Percentiles rank a stretch among this genome's conserved stretches.
Conservation (phyloP, 257 asterid species). For the Coffea eugenioides region DNA sequence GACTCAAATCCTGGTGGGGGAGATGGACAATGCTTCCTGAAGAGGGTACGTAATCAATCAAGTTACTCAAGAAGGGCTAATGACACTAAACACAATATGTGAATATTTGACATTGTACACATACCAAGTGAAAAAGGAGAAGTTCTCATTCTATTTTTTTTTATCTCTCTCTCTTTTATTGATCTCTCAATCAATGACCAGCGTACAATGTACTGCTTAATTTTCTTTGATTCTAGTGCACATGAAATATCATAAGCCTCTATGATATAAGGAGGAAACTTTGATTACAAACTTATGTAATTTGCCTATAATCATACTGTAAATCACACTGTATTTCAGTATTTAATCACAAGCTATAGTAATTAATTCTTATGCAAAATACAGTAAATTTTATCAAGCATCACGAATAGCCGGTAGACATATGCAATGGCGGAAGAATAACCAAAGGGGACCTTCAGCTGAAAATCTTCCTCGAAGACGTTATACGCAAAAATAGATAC, state of each 20-base stretch:
- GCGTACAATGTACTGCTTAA: not conserved
- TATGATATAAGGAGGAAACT: not conserved
- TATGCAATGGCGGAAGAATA: too few species aligned
- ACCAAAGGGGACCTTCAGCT: too few species aligned
- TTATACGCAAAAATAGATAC: too few species aligned
- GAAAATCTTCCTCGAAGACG: too few species aligned
- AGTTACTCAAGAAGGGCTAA: too few species aligned
- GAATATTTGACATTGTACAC: not conserved
- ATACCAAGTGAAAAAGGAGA: not conserved
- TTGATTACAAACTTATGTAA: not conserved
- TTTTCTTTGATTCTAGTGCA: slow-evolving; percentile 2
- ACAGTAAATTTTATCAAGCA: not conserved
- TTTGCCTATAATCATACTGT: not conserved
- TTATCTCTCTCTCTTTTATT: too few species aligned
- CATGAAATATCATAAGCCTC: not conserved
- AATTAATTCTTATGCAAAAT: not conserved
- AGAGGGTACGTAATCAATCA: too few species aligned
- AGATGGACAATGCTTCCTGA: too few species aligned
- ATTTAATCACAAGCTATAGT: slow-evolving; percentile 4
- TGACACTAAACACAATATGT: not conserved
- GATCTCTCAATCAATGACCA: not conserved
- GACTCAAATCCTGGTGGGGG: too few species aligned
- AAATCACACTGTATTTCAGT: not conserved
- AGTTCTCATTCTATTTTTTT: not conserved
- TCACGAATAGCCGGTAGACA: not conserved